Evolutionary conservation across 345 rosid species (phyloP), one percentile per base, ranked within the genome.

Genomic region (Eucalyptus viminalis): DNA sequence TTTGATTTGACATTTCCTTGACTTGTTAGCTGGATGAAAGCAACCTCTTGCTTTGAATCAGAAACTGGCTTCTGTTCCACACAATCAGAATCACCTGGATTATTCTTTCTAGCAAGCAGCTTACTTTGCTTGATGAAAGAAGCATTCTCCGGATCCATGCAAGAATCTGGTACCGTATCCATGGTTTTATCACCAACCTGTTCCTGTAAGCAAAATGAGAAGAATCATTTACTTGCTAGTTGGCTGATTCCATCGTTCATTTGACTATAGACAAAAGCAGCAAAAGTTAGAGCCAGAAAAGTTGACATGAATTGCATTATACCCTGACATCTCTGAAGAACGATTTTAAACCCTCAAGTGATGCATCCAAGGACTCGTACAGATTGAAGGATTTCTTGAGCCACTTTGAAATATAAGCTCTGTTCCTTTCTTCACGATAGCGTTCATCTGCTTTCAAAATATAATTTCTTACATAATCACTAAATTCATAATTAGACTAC

Each of bases 241-340:
- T 21, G 85, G 47, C 16, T 17, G 44, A 69, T 37, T 6, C 85
- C 44, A 44, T 76, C 47, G 13, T 45, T 88, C 45, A 88, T 49
- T 31, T 69, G 43, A 89, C 47, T 14, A 51, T 17, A 34, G 58
- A 86, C 44, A 86, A 31, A 86, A 31, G 60, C 87, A 86, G 87
- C 44, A 31, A 87, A 92, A 90, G 50, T 45, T 45, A 43, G 5
- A 31, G 8, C 80, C 25, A 87, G 6, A 50, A 58, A 67, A 88
- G 89, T 87, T 50, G 43, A 6, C 7, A 34, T 80, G 29, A 34
- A 43, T n/a, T 31, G 65, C 15, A 87, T 80, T 65, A 72, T 56
- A 97, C 99, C 99, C 97, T 95, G 91, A 90, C 96, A 93, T 90
- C 95, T 89, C 92, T 92, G 94, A 97, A 98, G 93, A 95, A 97